Percentiles rank a stretch among this genome's conserved stretches.
phyloP scores from a whole-genome alignment of 176 grass and related monocot genomes.

The Zizania latifolia region DNA sequence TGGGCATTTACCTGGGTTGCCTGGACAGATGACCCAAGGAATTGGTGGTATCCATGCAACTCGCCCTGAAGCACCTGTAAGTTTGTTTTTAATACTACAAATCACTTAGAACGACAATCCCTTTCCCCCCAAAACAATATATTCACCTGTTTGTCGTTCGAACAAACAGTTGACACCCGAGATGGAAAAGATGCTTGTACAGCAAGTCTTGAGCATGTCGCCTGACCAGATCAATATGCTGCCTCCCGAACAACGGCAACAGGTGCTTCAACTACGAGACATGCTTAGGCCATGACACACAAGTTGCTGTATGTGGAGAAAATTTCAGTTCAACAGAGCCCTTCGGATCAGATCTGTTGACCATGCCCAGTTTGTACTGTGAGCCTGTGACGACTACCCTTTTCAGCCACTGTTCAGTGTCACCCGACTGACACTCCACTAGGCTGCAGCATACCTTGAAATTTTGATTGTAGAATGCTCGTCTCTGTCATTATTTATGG shows the following conservation, averaged over 20 bases:
- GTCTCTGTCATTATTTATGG: not conserved
- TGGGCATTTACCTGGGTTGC: constrained; percentile 48
- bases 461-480: constrained; percentile 15
- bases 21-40: constrained; percentile 59
- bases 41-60: constrained; percentile 41
- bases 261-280: constrained; percentile 89
- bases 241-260: constrained; percentile 86
- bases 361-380: not conserved
- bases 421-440: not conserved
- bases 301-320: not conserved
- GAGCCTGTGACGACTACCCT: not conserved
- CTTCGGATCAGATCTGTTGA: not conserved
- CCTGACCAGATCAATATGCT: constrained; percentile 83
- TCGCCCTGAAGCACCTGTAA: constrained; percentile 54
- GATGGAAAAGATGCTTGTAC: constrained; percentile 85
- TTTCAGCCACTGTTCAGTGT: not conserved
- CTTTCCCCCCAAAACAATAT: too few relatives aligned
- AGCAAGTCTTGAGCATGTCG: constrained; percentile 86
- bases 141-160: constrained; percentile 19
- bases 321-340: not conserved
- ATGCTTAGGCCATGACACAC: constrained; percentile 53
- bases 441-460: not conserved
- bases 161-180: constrained; percentile 72
- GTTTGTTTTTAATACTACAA: constrained; percentile 8
- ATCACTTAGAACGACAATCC: too few relatives aligned